Conservation (phyloP, 805 yeast genomes). For the Yamadazyma scolyti region DNA sequence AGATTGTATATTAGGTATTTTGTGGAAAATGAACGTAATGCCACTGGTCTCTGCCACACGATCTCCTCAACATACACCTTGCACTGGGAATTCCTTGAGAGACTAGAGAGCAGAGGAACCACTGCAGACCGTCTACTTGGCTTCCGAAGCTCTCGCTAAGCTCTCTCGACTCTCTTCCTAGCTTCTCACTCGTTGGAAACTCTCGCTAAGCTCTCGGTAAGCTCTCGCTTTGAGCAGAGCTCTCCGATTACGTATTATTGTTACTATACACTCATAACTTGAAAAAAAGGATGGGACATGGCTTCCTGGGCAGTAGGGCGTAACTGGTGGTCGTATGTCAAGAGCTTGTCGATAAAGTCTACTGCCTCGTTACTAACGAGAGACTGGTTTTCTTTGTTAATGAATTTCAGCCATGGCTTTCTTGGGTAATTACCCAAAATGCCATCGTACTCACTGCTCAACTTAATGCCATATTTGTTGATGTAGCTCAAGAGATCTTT, state of each 20-base stretch:
- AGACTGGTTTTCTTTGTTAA: conserved; percentile 50
- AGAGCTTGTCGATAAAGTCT: conserved; percentile 68
- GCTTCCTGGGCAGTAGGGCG: conserved; percentile 88
- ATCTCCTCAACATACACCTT: too few species aligned
- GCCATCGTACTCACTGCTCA: conserved; percentile 77
- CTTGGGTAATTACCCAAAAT: conserved; percentile 58
- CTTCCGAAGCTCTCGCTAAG: too few species aligned
- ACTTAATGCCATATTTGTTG: conserved; percentile 61
- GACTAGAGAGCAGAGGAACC: too few species aligned
- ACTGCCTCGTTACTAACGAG: conserved; percentile 53
- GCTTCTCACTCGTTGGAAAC: too few species aligned
- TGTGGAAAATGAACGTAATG: too few species aligned
- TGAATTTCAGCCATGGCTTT: conserved; percentile 63
- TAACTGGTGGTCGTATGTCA: conserved; percentile 83
- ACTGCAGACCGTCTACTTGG: too few species aligned
- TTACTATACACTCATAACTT: conserved; percentile 1
- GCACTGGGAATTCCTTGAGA: too few species aligned
- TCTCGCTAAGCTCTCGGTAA: neutral
- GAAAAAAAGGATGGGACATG: conserved; percentile 69
- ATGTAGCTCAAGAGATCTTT: conserved; percentile 65
- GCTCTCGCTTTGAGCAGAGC: conserved; percentile 5
- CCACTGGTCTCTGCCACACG: too few species aligned
- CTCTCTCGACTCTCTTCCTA: neutral
- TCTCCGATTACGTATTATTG: too few species aligned
- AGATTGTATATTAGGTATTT: too few species aligned